phyloP scores from a whole-genome alignment of 192 early-diverging fungal species.

The Coemansia javaensis region DNA sequence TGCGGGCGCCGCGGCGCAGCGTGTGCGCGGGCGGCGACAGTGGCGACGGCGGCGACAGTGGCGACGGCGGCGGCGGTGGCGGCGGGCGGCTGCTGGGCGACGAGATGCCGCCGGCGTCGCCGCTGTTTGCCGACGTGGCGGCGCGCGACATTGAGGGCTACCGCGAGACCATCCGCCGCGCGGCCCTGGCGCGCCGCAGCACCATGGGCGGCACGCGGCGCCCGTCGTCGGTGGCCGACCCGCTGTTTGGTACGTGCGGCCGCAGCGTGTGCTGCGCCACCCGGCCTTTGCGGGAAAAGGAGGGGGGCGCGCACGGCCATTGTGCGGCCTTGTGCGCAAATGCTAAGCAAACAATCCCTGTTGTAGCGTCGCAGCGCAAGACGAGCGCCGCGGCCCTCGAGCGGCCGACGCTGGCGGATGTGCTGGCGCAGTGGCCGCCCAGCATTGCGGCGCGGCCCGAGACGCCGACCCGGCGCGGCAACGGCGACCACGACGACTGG shows the following conservation, averaged over 20 bases:
- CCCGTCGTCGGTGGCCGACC: conserved; percentile 3
- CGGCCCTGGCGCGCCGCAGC: conserved; percentile 18
- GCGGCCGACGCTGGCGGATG: conserved; percentile 20
- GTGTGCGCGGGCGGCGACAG: too few species aligned
- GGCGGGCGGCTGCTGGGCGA: conserved; percentile 19
- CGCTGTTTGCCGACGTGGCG: conserved; percentile 33
- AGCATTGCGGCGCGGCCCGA: too few species aligned
- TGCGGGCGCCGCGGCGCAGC: conserved; percentile 11
- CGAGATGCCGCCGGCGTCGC: conserved; percentile 42
- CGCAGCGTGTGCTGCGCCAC: too few species aligned
- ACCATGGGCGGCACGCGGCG: conserved; percentile 4
- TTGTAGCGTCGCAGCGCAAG: conserved; percentile 4
- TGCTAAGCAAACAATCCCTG: background rate
- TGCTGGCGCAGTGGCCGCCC: conserved; percentile 13
- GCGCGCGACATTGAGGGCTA: conserved; percentile 16
- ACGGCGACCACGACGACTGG: conserved; percentile 22
- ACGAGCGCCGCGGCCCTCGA: conserved; percentile 3
- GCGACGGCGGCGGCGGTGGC: conserved; percentile 1
- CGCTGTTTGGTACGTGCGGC: conserved; percentile 8
- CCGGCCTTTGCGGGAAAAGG: too few species aligned
- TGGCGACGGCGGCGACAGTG: conserved; percentile 1
- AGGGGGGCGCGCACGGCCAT: too few species aligned
- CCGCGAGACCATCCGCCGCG: conserved; percentile 20
- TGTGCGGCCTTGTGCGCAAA: background rate
- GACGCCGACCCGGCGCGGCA: background rate